A percentile compares a stretch with the other conserved stretches of the same genome.
Conservation (phyloP, 352 stramenopile genomes). For the Globisporangium parvum region DNA sequence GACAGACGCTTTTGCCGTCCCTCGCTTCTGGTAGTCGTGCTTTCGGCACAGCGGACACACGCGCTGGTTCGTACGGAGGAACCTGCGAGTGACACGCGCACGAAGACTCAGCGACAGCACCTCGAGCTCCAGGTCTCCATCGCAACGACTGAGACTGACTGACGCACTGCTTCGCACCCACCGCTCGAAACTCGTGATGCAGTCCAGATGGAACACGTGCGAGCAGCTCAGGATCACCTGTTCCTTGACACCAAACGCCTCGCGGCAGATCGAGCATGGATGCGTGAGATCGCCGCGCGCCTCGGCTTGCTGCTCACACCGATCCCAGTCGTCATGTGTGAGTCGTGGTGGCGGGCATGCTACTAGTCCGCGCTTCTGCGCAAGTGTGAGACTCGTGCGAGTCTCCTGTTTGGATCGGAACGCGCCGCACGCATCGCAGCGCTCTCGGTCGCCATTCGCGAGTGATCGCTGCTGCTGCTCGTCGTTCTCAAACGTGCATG, state of each 20-base stretch:
- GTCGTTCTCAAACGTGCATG: conserved; percentile 75
- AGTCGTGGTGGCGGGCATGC: conserved; percentile 52
- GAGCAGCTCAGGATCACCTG: conserved; percentile 85
- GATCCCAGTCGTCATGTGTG: conserved; percentile 59
- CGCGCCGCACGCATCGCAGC: conserved; percentile 44
- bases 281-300: conserved; percentile 51
- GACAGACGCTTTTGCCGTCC: conserved; percentile 39
- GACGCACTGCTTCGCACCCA: neutral
- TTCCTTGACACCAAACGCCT: conserved; percentile 61
- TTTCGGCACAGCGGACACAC: conserved; percentile 84
- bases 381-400: conserved; percentile 41
- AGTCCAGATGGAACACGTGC: conserved; percentile 83
- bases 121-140: neutral
- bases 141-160: too few species aligned
- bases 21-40: conserved; percentile 76
- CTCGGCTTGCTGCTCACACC: conserved; percentile 59
- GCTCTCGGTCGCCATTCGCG: conserved; percentile 14
- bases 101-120: too few species aligned
- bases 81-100: conserved; percentile 18
- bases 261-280: conserved; percentile 80
- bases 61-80: conserved; percentile 67
- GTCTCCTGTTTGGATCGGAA: conserved; percentile 19
- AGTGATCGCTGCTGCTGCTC: conserved; percentile 16
- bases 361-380: conserved; percentile 67
- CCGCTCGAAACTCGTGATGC: conserved; percentile 80